A percentile compares a stretch with the other conserved stretches of the same genome.
Conservation (phyloP, 2,329 filamentous ascomycete genomes). For the Ophiostoma sp. region DNA sequence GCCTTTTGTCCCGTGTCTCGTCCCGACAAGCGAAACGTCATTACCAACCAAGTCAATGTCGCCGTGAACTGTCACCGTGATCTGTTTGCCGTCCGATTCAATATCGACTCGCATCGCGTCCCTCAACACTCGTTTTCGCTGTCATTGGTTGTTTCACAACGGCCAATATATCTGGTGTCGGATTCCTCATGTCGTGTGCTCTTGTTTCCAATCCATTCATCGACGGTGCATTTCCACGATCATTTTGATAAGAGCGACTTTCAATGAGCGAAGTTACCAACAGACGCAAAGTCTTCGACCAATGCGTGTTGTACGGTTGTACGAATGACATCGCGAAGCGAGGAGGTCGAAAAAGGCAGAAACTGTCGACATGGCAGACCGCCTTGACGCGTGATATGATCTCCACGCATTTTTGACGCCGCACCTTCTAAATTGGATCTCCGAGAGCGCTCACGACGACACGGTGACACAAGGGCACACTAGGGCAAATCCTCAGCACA, state of each 20-base stretch:
- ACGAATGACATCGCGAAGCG: background rate
- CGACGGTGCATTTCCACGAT: background rate
- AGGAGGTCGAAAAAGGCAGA: background rate
- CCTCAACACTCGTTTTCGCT: background rate
- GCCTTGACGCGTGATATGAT: conserved; percentile 20
- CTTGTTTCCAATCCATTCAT: background rate
- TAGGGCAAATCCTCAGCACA: conserved; percentile 14
- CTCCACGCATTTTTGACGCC: conserved; percentile 18
- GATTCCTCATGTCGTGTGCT: too few relatives aligned
- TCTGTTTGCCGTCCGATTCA: background rate
- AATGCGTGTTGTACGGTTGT: background rate
- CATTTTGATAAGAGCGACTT: background rate
- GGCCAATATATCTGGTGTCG: background rate
- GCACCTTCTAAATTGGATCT: conserved; percentile 22
- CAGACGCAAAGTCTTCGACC: background rate
- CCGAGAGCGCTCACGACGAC: conserved; percentile 4
- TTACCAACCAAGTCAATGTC: background rate
- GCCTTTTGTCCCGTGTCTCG: background rate
- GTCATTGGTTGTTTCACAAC: background rate
- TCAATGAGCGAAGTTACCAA: background rate
- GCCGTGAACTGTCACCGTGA: background rate
- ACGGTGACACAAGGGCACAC: conserved; percentile 16
- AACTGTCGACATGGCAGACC: conserved; percentile 5
- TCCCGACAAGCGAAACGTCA: background rate
- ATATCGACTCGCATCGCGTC: background rate